phyloP scores from a whole-genome alignment of 2,329 filamentous ascomycete species.

The Bipolaris zeicola region DNA sequence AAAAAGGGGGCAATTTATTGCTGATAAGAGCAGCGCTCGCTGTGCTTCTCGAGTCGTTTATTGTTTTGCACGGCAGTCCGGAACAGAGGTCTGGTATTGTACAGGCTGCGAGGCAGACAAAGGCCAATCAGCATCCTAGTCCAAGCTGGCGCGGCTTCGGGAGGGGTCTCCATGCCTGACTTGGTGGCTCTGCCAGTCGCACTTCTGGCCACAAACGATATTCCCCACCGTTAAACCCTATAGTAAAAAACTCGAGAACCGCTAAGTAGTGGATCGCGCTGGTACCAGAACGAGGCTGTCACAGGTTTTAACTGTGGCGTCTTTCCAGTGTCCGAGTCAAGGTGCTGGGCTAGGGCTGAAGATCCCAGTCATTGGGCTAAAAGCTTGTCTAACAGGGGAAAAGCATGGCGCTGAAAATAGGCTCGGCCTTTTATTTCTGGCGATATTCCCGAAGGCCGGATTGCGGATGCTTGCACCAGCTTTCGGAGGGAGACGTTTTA shows the following conservation, averaged over 20 bases:
- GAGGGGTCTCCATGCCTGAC: background rate
- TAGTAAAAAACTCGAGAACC: background rate
- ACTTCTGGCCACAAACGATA: background rate
- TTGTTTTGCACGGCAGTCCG: background rate
- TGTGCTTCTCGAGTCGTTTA: background rate
- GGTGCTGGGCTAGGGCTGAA: slow-evolving; percentile 4
- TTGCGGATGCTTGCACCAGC: slow-evolving; percentile 2
- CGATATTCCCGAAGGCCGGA: slow-evolving; percentile 9
- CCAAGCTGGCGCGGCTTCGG: slow-evolving; percentile 2
- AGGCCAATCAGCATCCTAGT: background rate
- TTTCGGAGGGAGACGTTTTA: slow-evolving; percentile 17
- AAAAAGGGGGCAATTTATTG: background rate
- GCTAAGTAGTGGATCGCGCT: background rate
- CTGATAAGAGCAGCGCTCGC: background rate
- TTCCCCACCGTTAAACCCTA: background rate
- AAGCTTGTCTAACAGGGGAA: slow-evolving; percentile 12
- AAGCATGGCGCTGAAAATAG: slow-evolving; percentile 13
- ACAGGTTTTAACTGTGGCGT: slow-evolving; percentile 6
- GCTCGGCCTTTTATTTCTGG: slow-evolving; percentile 6
- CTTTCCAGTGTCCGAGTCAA: slow-evolving; percentile 8
- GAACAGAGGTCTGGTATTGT: background rate
- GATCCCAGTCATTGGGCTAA: slow-evolving; percentile 2
- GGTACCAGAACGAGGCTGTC: background rate
- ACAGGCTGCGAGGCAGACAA: background rate
- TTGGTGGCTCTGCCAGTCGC: slow-evolving; percentile 2